Base-by-base conservation (phyloP, 495 filamentous ascomycete species). In the Pyrenopolyporus hunteri region DNA sequence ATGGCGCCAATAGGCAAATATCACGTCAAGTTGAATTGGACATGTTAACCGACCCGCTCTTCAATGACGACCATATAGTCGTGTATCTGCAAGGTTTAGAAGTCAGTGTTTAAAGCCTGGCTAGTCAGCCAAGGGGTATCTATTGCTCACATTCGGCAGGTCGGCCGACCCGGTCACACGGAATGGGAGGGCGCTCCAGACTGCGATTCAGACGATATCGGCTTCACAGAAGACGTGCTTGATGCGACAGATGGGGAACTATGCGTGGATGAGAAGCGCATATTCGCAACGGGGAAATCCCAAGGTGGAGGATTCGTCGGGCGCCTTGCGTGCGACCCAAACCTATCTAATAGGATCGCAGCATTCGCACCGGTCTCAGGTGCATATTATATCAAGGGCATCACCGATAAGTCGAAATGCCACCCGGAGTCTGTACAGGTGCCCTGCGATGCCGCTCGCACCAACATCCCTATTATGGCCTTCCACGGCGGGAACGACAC, bases 241-340 rank as follows among this genome's bases (percentile, higher is more conserved):
- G 71, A 73, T n/a, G 61, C 76, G 16, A 48, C 84, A 32, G 54
- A 70, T 22, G 39, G 56, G 9, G 66, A 67, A 7, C 75, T 82
- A 39, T 85, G 83, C 67, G 74, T 87, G 48, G 83, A 87, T 56
- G 50, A 68, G 3, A 60, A 59, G 31, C 78, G 82, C 22, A 69
- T 86, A 26, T 87, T 82, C 53, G 82, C 83, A 1, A 76, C 78
- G 5, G 85, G 85, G 2, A 84, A 85, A 58, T 85, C 82, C 0
- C 84, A 86, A 59, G 85, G 85, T 16, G 85, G 83, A 4, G 82
- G 83, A 1, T 82, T 87, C 52, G 75, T 78, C 4, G 73, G 73
- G 23, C 69, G 80, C 0, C 76, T 88, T 1, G 83, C 85, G 1
- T 87, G 85, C 67, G 75, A 82, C 57, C 68, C 77, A 32, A 42